phyloP scores from a whole-genome alignment of 768 basidiomycete species.

The Serendipita indica region DNA sequence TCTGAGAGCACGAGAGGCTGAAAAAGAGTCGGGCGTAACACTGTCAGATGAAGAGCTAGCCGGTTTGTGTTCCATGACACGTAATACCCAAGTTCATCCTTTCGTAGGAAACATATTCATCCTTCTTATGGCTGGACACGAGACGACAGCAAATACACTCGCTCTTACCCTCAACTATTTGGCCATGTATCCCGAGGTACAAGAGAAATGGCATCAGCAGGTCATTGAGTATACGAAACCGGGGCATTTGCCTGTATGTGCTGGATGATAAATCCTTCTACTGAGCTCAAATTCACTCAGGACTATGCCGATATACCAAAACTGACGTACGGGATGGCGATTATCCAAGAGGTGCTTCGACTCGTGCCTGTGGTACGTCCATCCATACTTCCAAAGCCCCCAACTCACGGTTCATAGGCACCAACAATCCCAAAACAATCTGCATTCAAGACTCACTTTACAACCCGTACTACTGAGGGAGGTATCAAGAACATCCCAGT shows the following conservation, averaged over 20 bases:
- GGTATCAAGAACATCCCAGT: neutral
- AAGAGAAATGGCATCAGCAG: conserved; percentile 27
- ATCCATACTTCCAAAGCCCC: neutral
- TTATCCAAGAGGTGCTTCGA: neutral
- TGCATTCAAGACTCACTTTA: conserved; percentile 18
- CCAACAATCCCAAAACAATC: conserved; percentile 19
- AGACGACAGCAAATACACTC: conserved; percentile 33
- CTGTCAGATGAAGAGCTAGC: conserved; percentile 32
- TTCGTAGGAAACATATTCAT: conserved; percentile 26
- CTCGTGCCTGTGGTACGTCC: neutral
- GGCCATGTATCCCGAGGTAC: conserved; percentile 36
- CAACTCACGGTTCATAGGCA: conserved; percentile 8
- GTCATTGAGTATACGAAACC: conserved; percentile 24
- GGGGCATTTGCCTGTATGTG: neutral
- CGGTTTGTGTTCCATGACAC: conserved; percentile 15
- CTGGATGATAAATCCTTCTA: neutral
- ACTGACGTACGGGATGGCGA: neutral
- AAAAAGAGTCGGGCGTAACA: conserved; percentile 20
- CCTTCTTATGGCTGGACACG: conserved; percentile 45
- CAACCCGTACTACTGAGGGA: conserved; percentile 13
- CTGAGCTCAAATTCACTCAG: neutral
- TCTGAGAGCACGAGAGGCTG: conserved; percentile 34
- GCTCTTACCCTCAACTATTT: conserved; percentile 37
- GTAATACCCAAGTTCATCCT: neutral
- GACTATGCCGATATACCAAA: neutral